These are phyloP conservation scores for Verticillium isaacii DNA, from an alignment of 2,329 filamentous ascomycete species.

Conservation along the genomic window DNA sequence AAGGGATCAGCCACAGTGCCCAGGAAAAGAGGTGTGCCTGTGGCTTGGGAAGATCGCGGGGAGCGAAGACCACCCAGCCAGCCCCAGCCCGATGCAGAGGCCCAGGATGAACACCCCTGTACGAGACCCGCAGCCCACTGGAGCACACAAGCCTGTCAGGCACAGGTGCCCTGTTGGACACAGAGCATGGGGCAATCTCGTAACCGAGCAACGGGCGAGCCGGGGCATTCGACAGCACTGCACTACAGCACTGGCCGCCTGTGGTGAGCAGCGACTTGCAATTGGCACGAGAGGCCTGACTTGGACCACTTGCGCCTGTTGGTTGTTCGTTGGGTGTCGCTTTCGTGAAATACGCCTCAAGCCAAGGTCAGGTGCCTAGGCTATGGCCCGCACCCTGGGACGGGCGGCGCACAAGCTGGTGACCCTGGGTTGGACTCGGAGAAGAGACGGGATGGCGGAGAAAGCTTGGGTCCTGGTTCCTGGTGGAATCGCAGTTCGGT, in stretches of 20 bases:
- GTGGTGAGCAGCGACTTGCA: not conserved
- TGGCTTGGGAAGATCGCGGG: not conserved
- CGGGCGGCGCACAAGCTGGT: too few relatives aligned
- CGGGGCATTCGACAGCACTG: not conserved
- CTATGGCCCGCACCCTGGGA: too few relatives aligned
- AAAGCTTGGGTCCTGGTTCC: not conserved
- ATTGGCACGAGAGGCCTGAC: too few relatives aligned
- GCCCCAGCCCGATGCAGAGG: not conserved
- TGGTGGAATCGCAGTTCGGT: too few relatives aligned
- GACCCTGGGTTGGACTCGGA: too few relatives aligned
- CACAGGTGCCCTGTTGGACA: not conserved
- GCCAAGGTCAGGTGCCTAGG: too few relatives aligned
- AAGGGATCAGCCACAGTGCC: not conserved
- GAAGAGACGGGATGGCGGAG: too few relatives aligned
- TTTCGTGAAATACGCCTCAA: too few relatives aligned
- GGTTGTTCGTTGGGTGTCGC: too few relatives aligned
- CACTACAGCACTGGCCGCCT: not conserved
- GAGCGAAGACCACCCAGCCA: not conserved
- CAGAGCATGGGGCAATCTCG: not conserved
- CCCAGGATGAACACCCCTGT: not conserved
- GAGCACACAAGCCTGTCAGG: not conserved
- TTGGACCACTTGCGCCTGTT: too few relatives aligned
- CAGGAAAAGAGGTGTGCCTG: not conserved
- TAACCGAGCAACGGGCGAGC: not conserved
- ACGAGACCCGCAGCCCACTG: not conserved